Evolutionary conservation across 192 early-diverging fungal genomes (phyloP).

Genomic region (Cetraspora pellucida): DNA sequence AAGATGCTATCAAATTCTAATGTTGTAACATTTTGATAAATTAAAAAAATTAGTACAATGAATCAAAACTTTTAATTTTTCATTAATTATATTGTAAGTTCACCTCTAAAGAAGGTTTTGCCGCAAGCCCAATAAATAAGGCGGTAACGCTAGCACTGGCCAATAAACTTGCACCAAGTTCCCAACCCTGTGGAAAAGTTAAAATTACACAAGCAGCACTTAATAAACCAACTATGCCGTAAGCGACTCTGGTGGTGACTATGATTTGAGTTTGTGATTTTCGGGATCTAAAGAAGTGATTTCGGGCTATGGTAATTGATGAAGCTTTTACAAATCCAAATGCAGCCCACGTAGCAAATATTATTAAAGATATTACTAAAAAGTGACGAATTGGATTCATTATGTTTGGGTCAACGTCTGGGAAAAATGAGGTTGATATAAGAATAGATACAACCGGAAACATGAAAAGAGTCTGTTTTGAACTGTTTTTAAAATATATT

Average conservation of each 20-base stretch:
- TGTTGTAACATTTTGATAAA: background rate
- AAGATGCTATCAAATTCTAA: conserved; percentile 45
- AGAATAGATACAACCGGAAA: conserved; percentile 42
- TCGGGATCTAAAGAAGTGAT: conserved; percentile 32
- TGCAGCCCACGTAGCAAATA: conserved; percentile 36
- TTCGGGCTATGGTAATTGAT: conserved; percentile 35
- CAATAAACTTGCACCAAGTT: conserved; percentile 42
- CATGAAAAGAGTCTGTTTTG: conserved; percentile 42
- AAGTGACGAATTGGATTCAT: conserved; percentile 37
- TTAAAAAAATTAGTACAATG: background rate
- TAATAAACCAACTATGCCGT: conserved; percentile 41
- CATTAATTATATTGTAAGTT: background rate
- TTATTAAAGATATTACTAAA: conserved; percentile 41
- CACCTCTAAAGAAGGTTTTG: conserved; percentile 47
- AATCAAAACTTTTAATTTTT: background rate
- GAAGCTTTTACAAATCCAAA: conserved; percentile 45
- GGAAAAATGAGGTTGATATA: conserved; percentile 39
- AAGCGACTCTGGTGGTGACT: conserved; percentile 43
- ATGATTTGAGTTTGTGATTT: conserved; percentile 46
- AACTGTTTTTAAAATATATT: conserved; percentile 21
- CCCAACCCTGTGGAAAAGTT: conserved; percentile 48
- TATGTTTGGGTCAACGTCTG: conserved; percentile 33
- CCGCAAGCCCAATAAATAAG: conserved; percentile 44
- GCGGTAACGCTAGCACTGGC: conserved; percentile 49
- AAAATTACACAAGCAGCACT: conserved; percentile 40